Evolutionary conservation across 768 basidiomycete genomes (phyloP).

Genomic region (Xanthoconium stramineum): DNA sequence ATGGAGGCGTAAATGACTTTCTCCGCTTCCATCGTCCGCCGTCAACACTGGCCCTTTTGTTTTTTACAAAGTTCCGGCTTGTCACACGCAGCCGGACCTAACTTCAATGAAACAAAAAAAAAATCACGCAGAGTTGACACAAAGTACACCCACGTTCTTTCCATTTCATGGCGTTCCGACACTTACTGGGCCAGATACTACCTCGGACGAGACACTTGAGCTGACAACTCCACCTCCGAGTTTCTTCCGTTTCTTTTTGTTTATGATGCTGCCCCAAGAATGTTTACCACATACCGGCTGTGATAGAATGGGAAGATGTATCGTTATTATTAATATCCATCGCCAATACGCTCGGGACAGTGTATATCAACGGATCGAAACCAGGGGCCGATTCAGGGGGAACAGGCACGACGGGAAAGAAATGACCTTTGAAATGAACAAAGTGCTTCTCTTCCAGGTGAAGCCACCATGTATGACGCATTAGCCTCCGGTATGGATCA

Average conservation of each 20-base stretch:
- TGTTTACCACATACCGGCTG: background rate
- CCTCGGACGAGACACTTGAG: background rate
- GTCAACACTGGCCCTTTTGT: background rate
- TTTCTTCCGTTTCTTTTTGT: background rate
- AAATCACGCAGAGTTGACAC: no score
- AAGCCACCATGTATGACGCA: background rate
- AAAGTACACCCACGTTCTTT: background rate
- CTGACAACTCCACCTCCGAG: background rate
- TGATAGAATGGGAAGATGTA: background rate
- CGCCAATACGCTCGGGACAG: background rate
- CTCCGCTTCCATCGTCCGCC: background rate
- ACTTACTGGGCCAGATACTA: background rate
- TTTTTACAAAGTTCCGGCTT: background rate
- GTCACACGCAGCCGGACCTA: background rate
- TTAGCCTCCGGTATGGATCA: background rate
- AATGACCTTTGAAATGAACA: conserved; percentile 1
- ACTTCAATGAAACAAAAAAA: no score
- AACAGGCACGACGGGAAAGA: background rate
- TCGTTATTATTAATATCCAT: background rate
- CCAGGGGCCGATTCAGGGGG: background rate
- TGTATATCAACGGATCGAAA: background rate
- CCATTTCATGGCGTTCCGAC: background rate
- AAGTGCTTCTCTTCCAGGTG: background rate
- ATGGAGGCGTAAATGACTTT: background rate
- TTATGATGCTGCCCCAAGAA: background rate